Percentiles rank a stretch among this genome's conserved stretches.
Conservation (phyloP, 2,329 filamentous ascomycete species). For the Aspergillus sp. region DNA sequence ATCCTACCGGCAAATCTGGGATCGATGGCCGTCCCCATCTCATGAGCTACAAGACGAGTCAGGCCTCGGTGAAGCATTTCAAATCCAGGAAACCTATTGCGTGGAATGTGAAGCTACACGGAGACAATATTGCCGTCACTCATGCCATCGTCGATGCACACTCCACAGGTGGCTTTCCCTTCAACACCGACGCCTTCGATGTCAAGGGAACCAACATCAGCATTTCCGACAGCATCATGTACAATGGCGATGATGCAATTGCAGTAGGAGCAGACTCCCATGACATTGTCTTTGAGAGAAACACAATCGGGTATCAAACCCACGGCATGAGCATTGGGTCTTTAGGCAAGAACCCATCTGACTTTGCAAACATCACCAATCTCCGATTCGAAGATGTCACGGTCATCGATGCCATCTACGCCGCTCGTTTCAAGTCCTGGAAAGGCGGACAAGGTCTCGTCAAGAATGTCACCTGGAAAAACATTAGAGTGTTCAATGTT, state of each 20-base stretch:
- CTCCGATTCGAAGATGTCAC: slow-evolving; percentile 41
- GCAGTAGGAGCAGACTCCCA: slow-evolving; percentile 35
- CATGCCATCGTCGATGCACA: slow-evolving; percentile 38
- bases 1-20: slow-evolving; percentile 35
- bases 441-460: slow-evolving; percentile 38
- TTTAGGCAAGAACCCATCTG: slow-evolving; percentile 33
- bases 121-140: slow-evolving; percentile 36
- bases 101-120: slow-evolving; percentile 37
- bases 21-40: slow-evolving; percentile 37
- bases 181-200: slow-evolving; percentile 37
- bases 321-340: slow-evolving; percentile 44
- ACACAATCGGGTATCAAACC: slow-evolving; percentile 41
- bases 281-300: slow-evolving; percentile 35
- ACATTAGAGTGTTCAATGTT: slow-evolving; percentile 41
- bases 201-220: slow-evolving; percentile 23
- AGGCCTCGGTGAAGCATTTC: slow-evolving; percentile 34
- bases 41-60: slow-evolving; percentile 33
- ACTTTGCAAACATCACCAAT: slow-evolving; percentile 37
- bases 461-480: slow-evolving; percentile 41
- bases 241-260: slow-evolving; percentile 43
- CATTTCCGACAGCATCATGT: slow-evolving; percentile 29
- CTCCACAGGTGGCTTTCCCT: slow-evolving; percentile 35
- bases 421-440: slow-evolving; percentile 43
- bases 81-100: slow-evolving; percentile 43
- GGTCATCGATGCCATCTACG: slow-evolving; percentile 39